These are phyloP conservation scores for Beauveria sp. DNA, from an alignment of 2,329 filamentous ascomycete species.

Conservation along the genomic window DNA sequence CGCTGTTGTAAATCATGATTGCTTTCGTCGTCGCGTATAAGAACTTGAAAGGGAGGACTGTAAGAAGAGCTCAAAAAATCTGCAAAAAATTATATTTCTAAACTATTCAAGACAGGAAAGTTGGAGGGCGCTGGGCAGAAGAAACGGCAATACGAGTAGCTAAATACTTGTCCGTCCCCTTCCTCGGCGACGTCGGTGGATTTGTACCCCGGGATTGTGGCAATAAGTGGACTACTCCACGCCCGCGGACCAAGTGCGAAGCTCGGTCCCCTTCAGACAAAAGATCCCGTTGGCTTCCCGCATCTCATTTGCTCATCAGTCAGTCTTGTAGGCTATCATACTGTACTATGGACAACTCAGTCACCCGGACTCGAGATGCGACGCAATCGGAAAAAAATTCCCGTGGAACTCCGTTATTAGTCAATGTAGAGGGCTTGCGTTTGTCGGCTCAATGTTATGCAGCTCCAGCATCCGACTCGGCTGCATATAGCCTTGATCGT, in stretches of 20 bases:
- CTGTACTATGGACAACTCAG: not conserved
- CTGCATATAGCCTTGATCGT: no score
- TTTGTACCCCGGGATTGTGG: not conserved
- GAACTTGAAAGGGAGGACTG: not conserved
- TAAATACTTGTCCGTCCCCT: not conserved
- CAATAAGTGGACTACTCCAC: not conserved
- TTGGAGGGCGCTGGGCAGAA: no score
- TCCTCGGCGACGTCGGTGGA: not conserved
- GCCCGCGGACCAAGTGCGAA: not conserved
- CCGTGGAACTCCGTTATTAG: no score
- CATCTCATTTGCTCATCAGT: not conserved
- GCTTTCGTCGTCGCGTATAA: not conserved
- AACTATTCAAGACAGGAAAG: no score
- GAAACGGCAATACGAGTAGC: not conserved
- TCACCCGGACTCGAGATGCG: no score
- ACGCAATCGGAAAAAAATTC: no score
- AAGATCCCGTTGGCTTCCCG: not conserved
- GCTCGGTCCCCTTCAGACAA: not conserved
- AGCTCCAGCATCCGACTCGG: no score
- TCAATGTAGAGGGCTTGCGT: no score
- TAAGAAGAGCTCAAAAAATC: no score
- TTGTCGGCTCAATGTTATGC: no score
- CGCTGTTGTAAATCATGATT: conserved; percentile 31
- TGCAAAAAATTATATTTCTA: no score
- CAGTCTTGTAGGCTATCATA: not conserved